Percentiles rank a stretch among this genome's conserved stretches.
These are phyloP conservation scores for Boletus bicolor DNA, from an alignment of 768 basidiomycete species.

Conservation along the genomic window DNA sequence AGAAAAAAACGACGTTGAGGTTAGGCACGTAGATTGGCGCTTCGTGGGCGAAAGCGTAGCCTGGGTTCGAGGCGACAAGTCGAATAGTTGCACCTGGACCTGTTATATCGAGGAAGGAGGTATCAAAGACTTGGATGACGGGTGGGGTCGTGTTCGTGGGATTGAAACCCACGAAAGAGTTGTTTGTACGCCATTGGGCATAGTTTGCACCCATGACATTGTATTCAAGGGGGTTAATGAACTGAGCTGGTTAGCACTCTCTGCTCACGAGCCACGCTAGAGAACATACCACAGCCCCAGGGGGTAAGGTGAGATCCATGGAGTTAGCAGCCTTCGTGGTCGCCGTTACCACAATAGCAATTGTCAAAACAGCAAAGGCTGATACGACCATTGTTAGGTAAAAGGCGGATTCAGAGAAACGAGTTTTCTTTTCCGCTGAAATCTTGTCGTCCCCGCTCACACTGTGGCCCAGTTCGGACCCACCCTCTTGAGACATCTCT, in stretches of 20 bases:
- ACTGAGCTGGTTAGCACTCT: conserved; percentile 29
- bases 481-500: too few relatives aligned
- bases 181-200: conserved; percentile 32
- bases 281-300: conserved; percentile 22
- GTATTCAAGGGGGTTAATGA: conserved; percentile 49
- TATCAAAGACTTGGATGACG: conserved; percentile 56
- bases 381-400: neutral
- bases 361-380: conserved; percentile 2
- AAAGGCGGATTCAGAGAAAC: neutral
- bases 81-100: too few relatives aligned
- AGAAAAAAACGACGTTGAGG: conserved; percentile 70
- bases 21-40: conserved; percentile 64
- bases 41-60: conserved; percentile 75
- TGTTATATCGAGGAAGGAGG: conserved; percentile 42
- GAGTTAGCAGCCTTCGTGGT: neutral
- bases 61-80: conserved; percentile 56
- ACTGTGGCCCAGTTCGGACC: too few relatives aligned
- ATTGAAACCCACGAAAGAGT: conserved; percentile 49
- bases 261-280: neutral
- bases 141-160: conserved; percentile 58
- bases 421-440: neutral
- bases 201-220: conserved; percentile 48
- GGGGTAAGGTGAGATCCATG: conserved; percentile 9
- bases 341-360: conserved; percentile 1
- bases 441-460: neutral